A percentile compares a stretch with the other conserved stretches of the same genome.
Evolutionary conservation across 805 yeast species (phyloP).

Genomic region (Yarrowia keelungensis): DNA sequence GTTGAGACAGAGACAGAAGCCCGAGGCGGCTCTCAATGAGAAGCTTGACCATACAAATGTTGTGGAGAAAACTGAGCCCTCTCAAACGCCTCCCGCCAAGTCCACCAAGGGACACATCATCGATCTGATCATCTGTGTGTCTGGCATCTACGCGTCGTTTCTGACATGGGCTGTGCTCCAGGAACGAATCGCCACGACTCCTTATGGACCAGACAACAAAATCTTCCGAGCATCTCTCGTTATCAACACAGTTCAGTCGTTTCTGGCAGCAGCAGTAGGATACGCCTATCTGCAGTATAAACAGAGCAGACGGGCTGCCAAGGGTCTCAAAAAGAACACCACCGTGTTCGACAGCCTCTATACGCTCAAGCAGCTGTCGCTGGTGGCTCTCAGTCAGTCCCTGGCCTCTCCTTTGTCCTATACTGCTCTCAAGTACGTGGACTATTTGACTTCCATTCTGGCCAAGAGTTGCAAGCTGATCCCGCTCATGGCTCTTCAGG

Average conservation of each 20-base stretch:
- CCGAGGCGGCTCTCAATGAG: background rate
- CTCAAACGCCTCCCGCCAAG: background rate
- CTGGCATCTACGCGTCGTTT: constrained; percentile 86
- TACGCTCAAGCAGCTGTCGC: constrained; percentile 13
- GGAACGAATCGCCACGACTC: constrained; percentile 80
- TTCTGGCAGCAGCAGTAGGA: constrained; percentile 76
- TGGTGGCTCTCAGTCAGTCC: constrained; percentile 64
- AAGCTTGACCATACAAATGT: too few relatives aligned
- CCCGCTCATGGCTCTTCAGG: constrained; percentile 91
- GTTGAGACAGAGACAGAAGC: constrained; percentile 9
- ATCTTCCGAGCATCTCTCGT: constrained; percentile 78
- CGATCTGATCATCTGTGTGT: constrained; percentile 49
- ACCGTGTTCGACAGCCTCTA: constrained; percentile 10
- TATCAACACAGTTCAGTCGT: constrained; percentile 76
- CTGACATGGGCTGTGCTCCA: constrained; percentile 92
- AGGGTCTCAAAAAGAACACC: constrained; percentile 41
- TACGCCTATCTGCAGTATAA: constrained; percentile 57
- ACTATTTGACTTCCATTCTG: constrained; percentile 79
- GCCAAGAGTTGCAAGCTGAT: constrained; percentile 93
- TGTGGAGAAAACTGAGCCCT: too few relatives aligned
- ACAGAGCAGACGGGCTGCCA: constrained; percentile 41
- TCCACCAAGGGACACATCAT: constrained; percentile 27
- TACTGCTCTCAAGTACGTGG: constrained; percentile 79
- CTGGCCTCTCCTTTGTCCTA: constrained; percentile 85
- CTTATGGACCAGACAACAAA: constrained; percentile 64